These are phyloP conservation scores for Musa beccarii DNA, from an alignment of 176 grass and related monocot genomes.

Conservation along the genomic window DNA sequence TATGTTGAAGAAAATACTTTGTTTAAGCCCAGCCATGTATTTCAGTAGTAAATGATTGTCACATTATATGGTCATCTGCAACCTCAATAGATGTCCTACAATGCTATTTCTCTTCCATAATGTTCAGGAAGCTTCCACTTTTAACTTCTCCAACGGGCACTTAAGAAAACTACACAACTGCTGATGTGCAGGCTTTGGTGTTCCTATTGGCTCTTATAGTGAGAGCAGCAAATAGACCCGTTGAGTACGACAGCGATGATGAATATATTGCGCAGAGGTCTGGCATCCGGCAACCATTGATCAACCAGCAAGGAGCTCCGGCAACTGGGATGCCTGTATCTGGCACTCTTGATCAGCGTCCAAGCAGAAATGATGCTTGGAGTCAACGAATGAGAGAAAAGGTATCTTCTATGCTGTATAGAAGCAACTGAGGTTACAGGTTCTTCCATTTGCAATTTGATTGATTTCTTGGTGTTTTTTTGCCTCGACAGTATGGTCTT, in stretches of 20 bases:
- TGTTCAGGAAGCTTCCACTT: too few species aligned
- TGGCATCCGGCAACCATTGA: conserved; percentile 44
- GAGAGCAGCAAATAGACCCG: conserved; percentile 41
- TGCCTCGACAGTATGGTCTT: conserved; percentile 56
- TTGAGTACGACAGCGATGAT: conserved; percentile 72
- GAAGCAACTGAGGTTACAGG: background rate
- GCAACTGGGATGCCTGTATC: conserved; percentile 43
- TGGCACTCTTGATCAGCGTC: conserved; percentile 58
- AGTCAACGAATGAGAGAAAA: conserved; percentile 88
- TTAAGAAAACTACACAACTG: background rate
- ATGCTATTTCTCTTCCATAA: too few species aligned
- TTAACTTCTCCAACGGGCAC: background rate
- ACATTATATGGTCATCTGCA: too few species aligned
- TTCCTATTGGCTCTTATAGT: conserved; percentile 77
- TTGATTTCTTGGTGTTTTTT: conserved; percentile 11
- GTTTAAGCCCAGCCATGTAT: too few species aligned
- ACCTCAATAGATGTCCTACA: too few species aligned
- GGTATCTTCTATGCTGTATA: conserved; percentile 27
- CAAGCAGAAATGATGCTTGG: conserved; percentile 83
- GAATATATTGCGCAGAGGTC: conserved; percentile 47
- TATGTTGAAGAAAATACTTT: too few species aligned
- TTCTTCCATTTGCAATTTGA: background rate
- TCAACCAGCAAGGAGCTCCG: conserved; percentile 40
- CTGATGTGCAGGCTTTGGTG: conserved; percentile 47
- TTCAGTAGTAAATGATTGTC: too few species aligned